Evolutionary conservation across 805 yeast genomes (phyloP).

Genomic region (Ogataea populi-albae): DNA sequence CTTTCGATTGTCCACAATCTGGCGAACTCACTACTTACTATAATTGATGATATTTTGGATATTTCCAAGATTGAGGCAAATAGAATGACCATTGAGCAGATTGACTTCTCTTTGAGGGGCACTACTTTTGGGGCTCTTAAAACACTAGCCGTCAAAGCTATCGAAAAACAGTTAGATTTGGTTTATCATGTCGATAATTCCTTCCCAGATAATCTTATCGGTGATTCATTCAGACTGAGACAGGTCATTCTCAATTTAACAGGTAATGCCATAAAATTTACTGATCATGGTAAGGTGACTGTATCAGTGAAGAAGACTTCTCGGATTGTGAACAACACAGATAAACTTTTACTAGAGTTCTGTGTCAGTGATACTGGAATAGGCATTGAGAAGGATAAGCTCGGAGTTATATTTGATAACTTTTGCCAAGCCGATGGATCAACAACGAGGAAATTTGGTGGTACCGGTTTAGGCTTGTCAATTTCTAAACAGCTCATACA

Average conservation of each 20-base stretch:
- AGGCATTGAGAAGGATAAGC: conserved; percentile 81
- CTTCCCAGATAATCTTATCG: conserved; percentile 82
- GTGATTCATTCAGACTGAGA: conserved; percentile 84
- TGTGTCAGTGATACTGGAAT: conserved; percentile 91
- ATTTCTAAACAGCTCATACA: conserved; percentile 85
- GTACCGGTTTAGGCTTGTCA: conserved; percentile 86
- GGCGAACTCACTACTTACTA: conserved; percentile 80
- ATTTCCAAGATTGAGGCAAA: conserved; percentile 92
- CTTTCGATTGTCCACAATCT: conserved; percentile 82
- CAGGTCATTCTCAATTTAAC: conserved; percentile 84
- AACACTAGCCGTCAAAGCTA: conserved; percentile 85
- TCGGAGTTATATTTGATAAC: conserved; percentile 82
- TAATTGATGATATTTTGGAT: conserved; percentile 87
- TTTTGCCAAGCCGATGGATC: conserved; percentile 95
- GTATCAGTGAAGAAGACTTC: conserved; percentile 63
- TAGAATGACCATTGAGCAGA: conserved; percentile 88
- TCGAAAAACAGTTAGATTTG: conserved; percentile 77
- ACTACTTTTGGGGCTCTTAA: conserved; percentile 89
- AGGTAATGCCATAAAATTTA: conserved; percentile 88
- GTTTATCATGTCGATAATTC: conserved; percentile 81
- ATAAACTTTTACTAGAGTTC: conserved; percentile 63
- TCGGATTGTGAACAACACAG: conserved; percentile 34
- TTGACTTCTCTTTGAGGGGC: conserved; percentile 80
- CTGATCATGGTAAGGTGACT: conserved; percentile 78
- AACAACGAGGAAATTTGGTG: conserved; percentile 89